These are phyloP conservation scores for Stevia rebaudiana DNA, from an alignment of 140 eudicot genomes.

Conservation along the genomic window DNA sequence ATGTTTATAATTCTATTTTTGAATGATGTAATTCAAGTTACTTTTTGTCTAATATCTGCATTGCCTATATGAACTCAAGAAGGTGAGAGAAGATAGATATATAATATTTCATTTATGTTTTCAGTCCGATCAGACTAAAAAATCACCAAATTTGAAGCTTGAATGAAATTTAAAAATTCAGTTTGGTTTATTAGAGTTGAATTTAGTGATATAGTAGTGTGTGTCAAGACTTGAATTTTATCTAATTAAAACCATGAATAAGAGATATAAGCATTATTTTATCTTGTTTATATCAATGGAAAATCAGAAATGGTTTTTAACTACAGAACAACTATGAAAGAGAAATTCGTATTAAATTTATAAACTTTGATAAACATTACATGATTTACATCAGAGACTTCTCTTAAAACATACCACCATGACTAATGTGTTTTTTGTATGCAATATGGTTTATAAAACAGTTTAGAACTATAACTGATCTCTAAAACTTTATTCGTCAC, in stretches of 20 bases:
- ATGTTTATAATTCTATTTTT: conserved; percentile 10
- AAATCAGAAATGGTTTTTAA: not conserved
- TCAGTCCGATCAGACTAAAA: not conserved
- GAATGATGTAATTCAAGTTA: not conserved
- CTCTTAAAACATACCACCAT: too few species aligned
- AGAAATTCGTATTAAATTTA: not conserved
- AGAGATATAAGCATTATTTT: not conserved
- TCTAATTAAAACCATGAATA: not conserved
- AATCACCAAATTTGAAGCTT: not conserved
- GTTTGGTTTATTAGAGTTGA: not conserved
- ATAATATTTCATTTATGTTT: not conserved
- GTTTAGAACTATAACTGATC: too few species aligned
- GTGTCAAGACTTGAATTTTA: not conserved
- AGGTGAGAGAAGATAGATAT: not conserved
- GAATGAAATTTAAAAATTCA: not conserved
- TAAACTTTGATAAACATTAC: not conserved
- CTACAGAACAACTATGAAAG: not conserved
- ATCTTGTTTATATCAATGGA: not conserved
- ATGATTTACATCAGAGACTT: too few species aligned
- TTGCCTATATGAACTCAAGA: not conserved
- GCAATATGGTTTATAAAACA: too few species aligned
- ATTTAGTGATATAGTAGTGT: not conserved
- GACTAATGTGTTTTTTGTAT: too few species aligned
- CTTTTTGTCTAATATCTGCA: not conserved
- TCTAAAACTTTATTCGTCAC: too few species aligned